Evolutionary conservation across 164 flowering plant genomes (phyloP).

Genomic region (Chimonanthus salicifolius): DNA sequence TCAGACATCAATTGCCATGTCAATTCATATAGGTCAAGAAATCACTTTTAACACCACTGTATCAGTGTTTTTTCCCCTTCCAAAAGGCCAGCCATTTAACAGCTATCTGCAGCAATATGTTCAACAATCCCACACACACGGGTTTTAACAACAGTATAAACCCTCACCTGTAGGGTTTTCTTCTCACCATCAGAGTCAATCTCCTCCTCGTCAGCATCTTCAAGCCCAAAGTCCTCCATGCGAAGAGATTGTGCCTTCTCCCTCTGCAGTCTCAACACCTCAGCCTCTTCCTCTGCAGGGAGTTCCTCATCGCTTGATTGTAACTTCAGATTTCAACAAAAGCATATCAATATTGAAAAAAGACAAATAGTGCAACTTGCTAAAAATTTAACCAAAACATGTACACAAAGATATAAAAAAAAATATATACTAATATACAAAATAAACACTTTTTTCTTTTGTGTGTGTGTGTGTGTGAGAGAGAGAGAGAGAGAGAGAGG

Average conservation of each 20-base stretch:
- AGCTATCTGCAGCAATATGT: too few species aligned
- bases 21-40: neutral
- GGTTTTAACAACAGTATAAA: neutral
- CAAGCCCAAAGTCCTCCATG: slow-evolving; percentile 62
- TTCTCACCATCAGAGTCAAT: slow-evolving; percentile 38
- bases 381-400: neutral
- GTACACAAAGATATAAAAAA: too few species aligned
- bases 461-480: too few species aligned
- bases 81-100: too few species aligned
- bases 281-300: slow-evolving; percentile 62
- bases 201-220: slow-evolving; percentile 48
- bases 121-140: too few species aligned
- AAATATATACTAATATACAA: too few species aligned
- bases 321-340: slow-evolving; percentile 23
- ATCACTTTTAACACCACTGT: neutral
- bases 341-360: neutral
- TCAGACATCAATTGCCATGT: neutral
- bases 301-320: slow-evolving; percentile 74
- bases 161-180: slow-evolving; percentile 47
- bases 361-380: neutral
- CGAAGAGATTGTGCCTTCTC: slow-evolving; percentile 42
- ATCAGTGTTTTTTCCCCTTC: too few species aligned
- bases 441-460: too few species aligned
- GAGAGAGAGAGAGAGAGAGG: too few species aligned
- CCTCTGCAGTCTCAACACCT: slow-evolving; percentile 47